Evolutionary conservation across 2,329 filamentous ascomycete species (phyloP).

Genomic region (Teratosphaeria pseudoeucalypti): DNA sequence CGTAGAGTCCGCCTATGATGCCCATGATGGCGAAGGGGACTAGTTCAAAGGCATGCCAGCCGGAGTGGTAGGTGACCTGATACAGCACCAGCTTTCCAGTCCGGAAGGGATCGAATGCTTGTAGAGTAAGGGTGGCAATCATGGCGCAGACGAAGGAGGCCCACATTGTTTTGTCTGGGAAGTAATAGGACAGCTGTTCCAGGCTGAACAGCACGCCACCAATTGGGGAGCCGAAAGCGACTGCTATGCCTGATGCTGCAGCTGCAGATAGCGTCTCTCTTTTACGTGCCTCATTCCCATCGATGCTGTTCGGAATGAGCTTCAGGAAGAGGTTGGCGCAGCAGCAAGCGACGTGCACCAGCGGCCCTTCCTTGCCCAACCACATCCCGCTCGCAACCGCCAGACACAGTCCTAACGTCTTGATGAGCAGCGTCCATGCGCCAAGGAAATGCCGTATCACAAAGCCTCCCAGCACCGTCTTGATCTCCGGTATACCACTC

Average conservation of each 20-base stretch:
- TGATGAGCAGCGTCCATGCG: constrained; percentile 77
- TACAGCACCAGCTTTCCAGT: constrained; percentile 93
- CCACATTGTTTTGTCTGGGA: constrained; percentile 99
- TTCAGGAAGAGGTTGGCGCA: constrained; percentile 93
- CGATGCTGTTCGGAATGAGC: constrained; percentile 61
- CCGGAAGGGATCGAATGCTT: constrained; percentile 86
- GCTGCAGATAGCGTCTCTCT: constrained; percentile 87
- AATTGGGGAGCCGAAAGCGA: constrained; percentile 88
- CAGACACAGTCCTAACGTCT: constrained; percentile 80
- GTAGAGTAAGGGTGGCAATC: constrained; percentile 90
- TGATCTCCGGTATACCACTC: constrained; percentile 95
- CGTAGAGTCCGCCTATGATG: constrained; percentile 84
- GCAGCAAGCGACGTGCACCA: constrained; percentile 94
- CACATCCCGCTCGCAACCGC: constrained; percentile 91
- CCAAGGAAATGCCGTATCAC: constrained; percentile 82
- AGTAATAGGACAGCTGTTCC: constrained; percentile 96
- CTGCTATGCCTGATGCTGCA: constrained; percentile 82
- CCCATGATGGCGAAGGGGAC: constrained; percentile 80
- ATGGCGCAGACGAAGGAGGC: constrained; percentile 98
- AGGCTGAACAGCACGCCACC: constrained; percentile 92
- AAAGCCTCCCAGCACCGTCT: constrained; percentile 88
- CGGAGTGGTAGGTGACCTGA: constrained; percentile 82
- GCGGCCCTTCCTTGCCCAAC: constrained; percentile 89
- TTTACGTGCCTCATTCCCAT: constrained; percentile 86
- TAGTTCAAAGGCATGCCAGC: constrained; percentile 92